Evolutionary conservation across 176 grass and related monocot genomes (phyloP).

Genomic region (Oryza glaberrima): DNA sequence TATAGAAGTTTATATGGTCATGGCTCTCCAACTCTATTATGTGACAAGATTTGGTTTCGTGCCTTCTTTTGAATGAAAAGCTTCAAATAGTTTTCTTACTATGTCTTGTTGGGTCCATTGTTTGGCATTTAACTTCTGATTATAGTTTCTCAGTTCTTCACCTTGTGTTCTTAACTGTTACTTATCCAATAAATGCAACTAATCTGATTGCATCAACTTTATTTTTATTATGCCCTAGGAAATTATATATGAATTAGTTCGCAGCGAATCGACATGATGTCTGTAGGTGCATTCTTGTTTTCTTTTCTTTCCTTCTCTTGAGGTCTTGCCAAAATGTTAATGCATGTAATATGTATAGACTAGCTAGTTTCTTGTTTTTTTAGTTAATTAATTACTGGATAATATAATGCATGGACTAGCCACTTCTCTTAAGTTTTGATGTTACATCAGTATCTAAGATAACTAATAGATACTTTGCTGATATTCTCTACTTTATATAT

Average conservation of each 20-base stretch:
- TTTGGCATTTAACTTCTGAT: not conserved
- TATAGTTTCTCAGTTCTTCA: not conserved
- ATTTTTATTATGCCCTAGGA: not conserved
- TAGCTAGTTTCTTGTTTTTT: not conserved
- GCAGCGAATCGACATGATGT: not conserved
- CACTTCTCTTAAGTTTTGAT: not conserved
- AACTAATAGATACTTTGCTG: not conserved
- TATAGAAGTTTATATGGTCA: not conserved
- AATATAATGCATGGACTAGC: constrained; percentile 6
- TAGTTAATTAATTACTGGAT: not conserved
- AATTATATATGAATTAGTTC: not conserved
- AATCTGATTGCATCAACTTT: not conserved
- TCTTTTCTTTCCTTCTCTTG: not conserved
- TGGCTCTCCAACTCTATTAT: not conserved
- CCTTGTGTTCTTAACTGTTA: not conserved
- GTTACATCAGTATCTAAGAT: not conserved
- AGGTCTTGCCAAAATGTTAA: not conserved
- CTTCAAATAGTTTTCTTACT: not conserved
- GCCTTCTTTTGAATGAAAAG: not conserved
- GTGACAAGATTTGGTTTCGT: constrained; percentile 17
- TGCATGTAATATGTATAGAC: not conserved
- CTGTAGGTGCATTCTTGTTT: not conserved
- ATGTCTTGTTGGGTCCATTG: not conserved
- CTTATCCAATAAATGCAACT: not conserved
- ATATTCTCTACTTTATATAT: not conserved